A percentile compares a stretch with the other conserved stretches of the same genome.
These are phyloP conservation scores for Pestalotiopsis sp. DNA, from an alignment of 2,329 filamentous ascomycete species.

Conservation along the genomic window DNA sequence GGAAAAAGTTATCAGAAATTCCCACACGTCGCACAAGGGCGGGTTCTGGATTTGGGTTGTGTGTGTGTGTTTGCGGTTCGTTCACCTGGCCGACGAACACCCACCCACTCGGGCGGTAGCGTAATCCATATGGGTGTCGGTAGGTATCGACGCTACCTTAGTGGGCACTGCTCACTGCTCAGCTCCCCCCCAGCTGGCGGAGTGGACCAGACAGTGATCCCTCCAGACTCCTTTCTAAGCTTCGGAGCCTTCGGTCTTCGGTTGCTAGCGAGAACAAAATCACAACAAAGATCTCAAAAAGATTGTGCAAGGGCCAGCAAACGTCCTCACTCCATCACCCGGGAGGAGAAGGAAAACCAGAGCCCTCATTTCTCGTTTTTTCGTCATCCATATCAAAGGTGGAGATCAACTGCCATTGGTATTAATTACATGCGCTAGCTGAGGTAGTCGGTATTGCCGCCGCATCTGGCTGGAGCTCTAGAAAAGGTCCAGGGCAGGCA, in stretches of 20 bases:
- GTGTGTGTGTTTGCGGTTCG: too few relatives aligned
- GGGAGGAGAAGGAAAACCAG: background rate
- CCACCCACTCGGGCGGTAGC: too few relatives aligned
- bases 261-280: background rate
- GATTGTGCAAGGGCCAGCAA: background rate
- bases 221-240: background rate
- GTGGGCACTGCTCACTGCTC: background rate
- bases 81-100: too few relatives aligned
- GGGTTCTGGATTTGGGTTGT: background rate
- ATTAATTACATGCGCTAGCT: background rate
- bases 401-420: background rate
- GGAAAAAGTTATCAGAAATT: background rate
- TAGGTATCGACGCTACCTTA: background rate
- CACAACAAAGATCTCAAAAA: background rate
- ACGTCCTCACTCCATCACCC: background rate
- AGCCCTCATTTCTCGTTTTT: background rate
- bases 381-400: slow-evolving; percentile 3
- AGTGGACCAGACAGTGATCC: slow-evolving; percentile 8
- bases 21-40: background rate
- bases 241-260: background rate
- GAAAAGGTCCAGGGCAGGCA: too few relatives aligned
- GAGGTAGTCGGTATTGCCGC: background rate
- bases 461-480: too few relatives aligned
- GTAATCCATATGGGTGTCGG: background rate
- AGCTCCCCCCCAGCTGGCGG: background rate